phyloP scores from a whole-genome alignment of 177 flowering plant genomes.

The Tripterygium wilfordii region DNA sequence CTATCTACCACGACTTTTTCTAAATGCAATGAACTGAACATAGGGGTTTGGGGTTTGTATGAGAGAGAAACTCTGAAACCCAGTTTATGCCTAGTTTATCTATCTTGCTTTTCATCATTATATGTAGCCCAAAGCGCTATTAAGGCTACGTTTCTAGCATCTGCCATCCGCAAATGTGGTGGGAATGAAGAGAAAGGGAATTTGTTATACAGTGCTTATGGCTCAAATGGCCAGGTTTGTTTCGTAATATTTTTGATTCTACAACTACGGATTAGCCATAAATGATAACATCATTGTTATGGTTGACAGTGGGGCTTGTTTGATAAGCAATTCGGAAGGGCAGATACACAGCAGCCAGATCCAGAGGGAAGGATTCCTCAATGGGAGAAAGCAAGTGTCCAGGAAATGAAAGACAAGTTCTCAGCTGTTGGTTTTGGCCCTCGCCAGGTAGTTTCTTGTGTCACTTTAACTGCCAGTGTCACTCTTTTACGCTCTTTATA shows the following conservation, averaged over 20 bases:
- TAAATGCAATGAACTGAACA: no score
- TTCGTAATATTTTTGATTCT: neutral
- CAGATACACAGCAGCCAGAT: slow-evolving; percentile 76
- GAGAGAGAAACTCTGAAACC: no score
- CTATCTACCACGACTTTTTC: no score
- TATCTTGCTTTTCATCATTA: slow-evolving; percentile 12
- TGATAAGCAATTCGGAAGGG: slow-evolving; percentile 72
- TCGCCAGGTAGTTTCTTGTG: slow-evolving; percentile 60
- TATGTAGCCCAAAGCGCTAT: slow-evolving; percentile 70
- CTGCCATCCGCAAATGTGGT: slow-evolving; percentile 90
- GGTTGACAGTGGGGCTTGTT: slow-evolving; percentile 81
- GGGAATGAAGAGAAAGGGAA: slow-evolving; percentile 90
- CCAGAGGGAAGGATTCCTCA: slow-evolving; percentile 89
- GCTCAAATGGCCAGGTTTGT: slow-evolving; percentile 84
- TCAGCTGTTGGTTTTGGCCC: slow-evolving; percentile 77
- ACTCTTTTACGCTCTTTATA: neutral
- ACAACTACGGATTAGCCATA: no score
- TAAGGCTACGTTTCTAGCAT: slow-evolving; percentile 66
- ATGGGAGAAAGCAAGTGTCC: slow-evolving; percentile 78
- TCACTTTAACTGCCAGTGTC: neutral
- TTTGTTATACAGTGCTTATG: slow-evolving; percentile 70
- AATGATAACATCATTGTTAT: neutral
- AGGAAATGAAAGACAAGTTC: slow-evolving; percentile 93
- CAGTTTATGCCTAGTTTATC: neutral
- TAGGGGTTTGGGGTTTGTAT: no score